Percentiles rank a stretch among this genome's conserved stretches.
phyloP scores from a whole-genome alignment of 805 yeast species.

The Candida insectorum region DNA sequence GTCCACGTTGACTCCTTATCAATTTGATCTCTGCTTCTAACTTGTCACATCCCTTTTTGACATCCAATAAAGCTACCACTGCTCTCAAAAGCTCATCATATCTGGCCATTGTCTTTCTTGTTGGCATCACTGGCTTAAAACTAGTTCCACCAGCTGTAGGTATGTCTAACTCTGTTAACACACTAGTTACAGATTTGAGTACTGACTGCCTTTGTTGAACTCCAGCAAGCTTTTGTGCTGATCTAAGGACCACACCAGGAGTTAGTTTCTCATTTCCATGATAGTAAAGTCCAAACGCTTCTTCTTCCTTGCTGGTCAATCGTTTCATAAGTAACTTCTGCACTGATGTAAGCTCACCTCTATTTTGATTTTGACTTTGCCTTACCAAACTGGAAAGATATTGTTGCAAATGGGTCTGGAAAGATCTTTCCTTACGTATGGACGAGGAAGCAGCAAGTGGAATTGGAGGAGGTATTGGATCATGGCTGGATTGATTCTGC shows the following conservation, averaged over 20 bases:
- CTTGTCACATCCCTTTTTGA: constrained; percentile 85
- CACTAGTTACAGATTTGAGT: constrained; percentile 67
- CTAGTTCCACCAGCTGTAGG: constrained; percentile 52
- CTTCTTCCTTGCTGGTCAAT: constrained; percentile 74
- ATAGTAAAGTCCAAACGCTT: constrained; percentile 75
- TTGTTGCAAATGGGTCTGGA: constrained; percentile 46
- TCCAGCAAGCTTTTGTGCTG: constrained; percentile 49
- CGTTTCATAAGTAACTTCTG: constrained; percentile 49
- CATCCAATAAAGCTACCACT: constrained; percentile 70
- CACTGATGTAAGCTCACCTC: constrained; percentile 35
- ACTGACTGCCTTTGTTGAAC: constrained; percentile 62
- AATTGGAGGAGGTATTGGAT: constrained; percentile 55
- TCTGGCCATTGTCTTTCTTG: constrained; percentile 69
- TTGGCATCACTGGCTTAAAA: constrained; percentile 82
- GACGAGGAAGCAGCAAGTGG: constrained; percentile 57
- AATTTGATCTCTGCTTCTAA: constrained; percentile 67
- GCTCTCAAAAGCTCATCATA: constrained; percentile 73
- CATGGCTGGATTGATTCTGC: constrained; percentile 29
- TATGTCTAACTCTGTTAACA: constrained; percentile 74
- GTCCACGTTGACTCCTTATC: constrained; percentile 36
- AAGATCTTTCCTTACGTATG: constrained; percentile 35
- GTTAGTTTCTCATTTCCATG: constrained; percentile 66
- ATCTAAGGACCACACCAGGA: constrained; percentile 82
- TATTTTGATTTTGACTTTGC: constrained; percentile 19
- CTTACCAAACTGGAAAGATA: constrained; percentile 35